Percentiles rank a stretch among this genome's conserved stretches.
Evolutionary conservation across 2,329 filamentous ascomycete genomes (phyloP).

Genomic region (Epichloe sibirici): DNA sequence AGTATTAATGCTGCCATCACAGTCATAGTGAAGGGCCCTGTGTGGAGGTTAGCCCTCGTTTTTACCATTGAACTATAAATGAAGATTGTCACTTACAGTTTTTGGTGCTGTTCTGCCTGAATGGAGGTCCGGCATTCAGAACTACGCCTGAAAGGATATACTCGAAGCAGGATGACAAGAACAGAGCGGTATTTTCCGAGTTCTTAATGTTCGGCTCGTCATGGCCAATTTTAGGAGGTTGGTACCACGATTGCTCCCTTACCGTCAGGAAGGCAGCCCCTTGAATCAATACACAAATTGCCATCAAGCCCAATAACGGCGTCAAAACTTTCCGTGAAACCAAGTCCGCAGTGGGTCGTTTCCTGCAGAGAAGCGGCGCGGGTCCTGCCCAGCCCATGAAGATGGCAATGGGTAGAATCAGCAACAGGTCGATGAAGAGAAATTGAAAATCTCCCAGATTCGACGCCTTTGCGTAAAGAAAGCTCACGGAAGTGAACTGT

Average conservation of each 20-base stretch:
- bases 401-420: slow-evolving; percentile 92
- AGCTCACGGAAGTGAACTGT: slow-evolving; percentile 94
- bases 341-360: slow-evolving; percentile 81
- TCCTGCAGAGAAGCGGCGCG: slow-evolving; percentile 62
- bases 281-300: slow-evolving; percentile 68
- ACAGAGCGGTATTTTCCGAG: slow-evolving; percentile 85
- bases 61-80: neutral
- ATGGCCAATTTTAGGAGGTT: slow-evolving; percentile 63
- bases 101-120: slow-evolving; percentile 64
- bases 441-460: slow-evolving; percentile 98
- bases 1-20: slow-evolving; percentile 56
- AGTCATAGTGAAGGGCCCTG: slow-evolving; percentile 74
- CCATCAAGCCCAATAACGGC: slow-evolving; percentile 80
- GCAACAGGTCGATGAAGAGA: slow-evolving; percentile 81
- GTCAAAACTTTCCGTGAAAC: slow-evolving; percentile 87
- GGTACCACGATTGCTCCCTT: slow-evolving; percentile 71
- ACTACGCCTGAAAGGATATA: slow-evolving; percentile 87
- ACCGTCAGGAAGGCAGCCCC: slow-evolving; percentile 62
- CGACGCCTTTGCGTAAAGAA: slow-evolving; percentile 84
- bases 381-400: slow-evolving; percentile 98
- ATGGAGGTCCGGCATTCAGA: slow-evolving; percentile 82
- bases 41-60: slow-evolving; percentile 19
- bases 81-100: slow-evolving; percentile 52
- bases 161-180: slow-evolving; percentile 84
- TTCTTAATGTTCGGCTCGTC: slow-evolving; percentile 80